Evolutionary conservation across 768 basidiomycete species (phyloP).

Genomic region (Clathrus columnatus): DNA sequence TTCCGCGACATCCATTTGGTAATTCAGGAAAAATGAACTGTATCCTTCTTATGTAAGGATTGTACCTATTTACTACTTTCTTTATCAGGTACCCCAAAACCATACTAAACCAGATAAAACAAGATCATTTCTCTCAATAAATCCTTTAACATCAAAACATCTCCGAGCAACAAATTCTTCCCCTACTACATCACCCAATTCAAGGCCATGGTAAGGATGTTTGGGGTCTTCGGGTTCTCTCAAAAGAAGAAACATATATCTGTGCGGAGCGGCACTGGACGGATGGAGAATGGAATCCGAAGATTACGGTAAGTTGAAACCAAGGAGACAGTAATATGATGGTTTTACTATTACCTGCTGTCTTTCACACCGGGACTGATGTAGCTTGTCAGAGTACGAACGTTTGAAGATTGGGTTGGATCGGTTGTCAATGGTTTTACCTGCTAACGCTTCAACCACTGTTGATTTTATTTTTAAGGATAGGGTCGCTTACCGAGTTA

Average conservation of each 20-base stretch:
- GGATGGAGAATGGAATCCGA: background rate
- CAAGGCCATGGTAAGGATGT: background rate
- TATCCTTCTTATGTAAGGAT: too few species aligned
- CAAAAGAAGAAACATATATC: conserved; percentile 1
- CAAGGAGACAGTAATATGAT: background rate
- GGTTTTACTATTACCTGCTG: background rate
- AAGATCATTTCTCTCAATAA: background rate
- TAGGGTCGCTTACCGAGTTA: too few species aligned
- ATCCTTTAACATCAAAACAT: background rate
- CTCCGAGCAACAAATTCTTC: conserved; percentile 4
- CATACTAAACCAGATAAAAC: background rate
- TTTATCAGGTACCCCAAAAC: conserved; percentile 1
- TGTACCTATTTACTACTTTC: too few species aligned
- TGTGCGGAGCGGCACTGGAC: background rate
- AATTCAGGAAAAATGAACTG: too few species aligned
- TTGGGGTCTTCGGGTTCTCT: background rate
- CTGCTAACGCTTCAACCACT: too few species aligned
- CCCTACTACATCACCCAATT: background rate
- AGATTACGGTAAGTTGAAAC: background rate
- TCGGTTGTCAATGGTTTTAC: too few species aligned
- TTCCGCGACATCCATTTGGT: too few species aligned
- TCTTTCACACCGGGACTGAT: conserved; percentile 5
- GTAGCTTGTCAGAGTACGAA: conserved; percentile 3
- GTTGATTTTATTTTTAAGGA: too few species aligned
- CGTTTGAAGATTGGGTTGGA: too few species aligned